These are phyloP conservation scores for Metschnikowia sp. DNA, from an alignment of 805 yeast genomes.

Conservation along the genomic window DNA sequence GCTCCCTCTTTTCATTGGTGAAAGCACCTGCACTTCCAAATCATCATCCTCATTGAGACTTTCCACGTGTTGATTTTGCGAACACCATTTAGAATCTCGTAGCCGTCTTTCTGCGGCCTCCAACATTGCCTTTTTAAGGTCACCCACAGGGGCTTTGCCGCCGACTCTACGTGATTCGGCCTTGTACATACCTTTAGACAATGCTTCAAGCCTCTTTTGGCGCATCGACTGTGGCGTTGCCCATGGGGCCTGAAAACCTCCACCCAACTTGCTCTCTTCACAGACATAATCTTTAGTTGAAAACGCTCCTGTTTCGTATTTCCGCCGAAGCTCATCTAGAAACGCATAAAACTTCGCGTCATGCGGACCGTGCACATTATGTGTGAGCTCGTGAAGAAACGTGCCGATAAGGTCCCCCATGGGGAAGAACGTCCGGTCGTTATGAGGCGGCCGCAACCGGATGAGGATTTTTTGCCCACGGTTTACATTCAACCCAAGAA, in stretches of 20 bases:
- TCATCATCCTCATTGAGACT: slow-evolving; percentile 25
- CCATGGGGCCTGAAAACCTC: slow-evolving; percentile 18
- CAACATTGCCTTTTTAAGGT: slow-evolving; percentile 44
- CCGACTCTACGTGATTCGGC: slow-evolving; percentile 38
- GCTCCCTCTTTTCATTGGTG: not conserved
- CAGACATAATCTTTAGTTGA: slow-evolving; percentile 48
- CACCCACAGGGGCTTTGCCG: slow-evolving; percentile 10
- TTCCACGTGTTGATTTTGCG: slow-evolving; percentile 13
- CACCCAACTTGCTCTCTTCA: slow-evolving; percentile 46
- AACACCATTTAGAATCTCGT: slow-evolving; percentile 51
- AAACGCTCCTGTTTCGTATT: slow-evolving; percentile 47
- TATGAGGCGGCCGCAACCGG: slow-evolving; percentile 59
- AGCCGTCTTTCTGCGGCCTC: slow-evolving; percentile 64
- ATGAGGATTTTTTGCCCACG: slow-evolving; percentile 69
- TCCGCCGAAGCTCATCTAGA: slow-evolving; percentile 56
- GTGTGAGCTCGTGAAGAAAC: slow-evolving; percentile 84
- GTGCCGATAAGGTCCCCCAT: slow-evolving; percentile 71
- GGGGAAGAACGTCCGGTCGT: slow-evolving; percentile 56
- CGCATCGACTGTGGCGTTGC: slow-evolving; percentile 15
- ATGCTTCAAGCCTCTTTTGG: slow-evolving; percentile 41
- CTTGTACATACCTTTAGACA: slow-evolving; percentile 38
- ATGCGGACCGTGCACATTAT: slow-evolving; percentile 78
- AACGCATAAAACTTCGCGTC: slow-evolving; percentile 64
- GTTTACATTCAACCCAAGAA: slow-evolving; percentile 83
- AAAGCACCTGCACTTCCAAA: slow-evolving; percentile 39